Evolutionary conservation across 352 stramenopile species (phyloP).

Genomic region (Aphanomyces euteiches): DNA sequence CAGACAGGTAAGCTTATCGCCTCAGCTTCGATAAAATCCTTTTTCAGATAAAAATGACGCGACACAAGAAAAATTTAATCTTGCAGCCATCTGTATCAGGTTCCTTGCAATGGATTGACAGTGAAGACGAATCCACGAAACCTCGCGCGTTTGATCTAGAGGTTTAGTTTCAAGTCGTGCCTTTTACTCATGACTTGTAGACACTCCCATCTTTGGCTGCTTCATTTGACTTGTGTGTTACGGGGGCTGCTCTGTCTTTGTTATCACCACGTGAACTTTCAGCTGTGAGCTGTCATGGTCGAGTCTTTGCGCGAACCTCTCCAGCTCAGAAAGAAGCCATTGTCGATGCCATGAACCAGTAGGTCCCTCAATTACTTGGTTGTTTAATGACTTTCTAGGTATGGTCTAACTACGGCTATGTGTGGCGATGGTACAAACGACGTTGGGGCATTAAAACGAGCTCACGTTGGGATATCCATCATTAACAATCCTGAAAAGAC

Average conservation of each 20-base stretch:
- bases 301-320: conserved; percentile 90
- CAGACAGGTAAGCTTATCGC: conserved; percentile 75
- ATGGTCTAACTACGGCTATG: conserved; percentile 77
- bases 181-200: not conserved
- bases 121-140: conserved; percentile 33
- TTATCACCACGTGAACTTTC: conserved; percentile 27
- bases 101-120: conserved; percentile 35
- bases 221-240: conserved; percentile 42
- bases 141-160: conserved; percentile 10
- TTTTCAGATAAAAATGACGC: conserved; percentile 62
- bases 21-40: conserved; percentile 54
- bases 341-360: conserved; percentile 83
- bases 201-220: conserved; percentile 27
- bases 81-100: not conserved
- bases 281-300: conserved; percentile 29
- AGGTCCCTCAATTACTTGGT: conserved; percentile 40
- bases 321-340: conserved; percentile 92
- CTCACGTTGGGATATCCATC: conserved; percentile 93
- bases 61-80: conserved; percentile 31
- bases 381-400: not conserved
- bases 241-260: conserved; percentile 37
- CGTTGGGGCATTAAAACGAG: conserved; percentile 85
- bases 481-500: conserved; percentile 54
- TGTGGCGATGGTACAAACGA: conserved; percentile 97
- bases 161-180: too few species aligned